Evolutionary conservation across 495 filamentous ascomycete genomes (phyloP).

Genomic region (Parmelia sp.): DNA sequence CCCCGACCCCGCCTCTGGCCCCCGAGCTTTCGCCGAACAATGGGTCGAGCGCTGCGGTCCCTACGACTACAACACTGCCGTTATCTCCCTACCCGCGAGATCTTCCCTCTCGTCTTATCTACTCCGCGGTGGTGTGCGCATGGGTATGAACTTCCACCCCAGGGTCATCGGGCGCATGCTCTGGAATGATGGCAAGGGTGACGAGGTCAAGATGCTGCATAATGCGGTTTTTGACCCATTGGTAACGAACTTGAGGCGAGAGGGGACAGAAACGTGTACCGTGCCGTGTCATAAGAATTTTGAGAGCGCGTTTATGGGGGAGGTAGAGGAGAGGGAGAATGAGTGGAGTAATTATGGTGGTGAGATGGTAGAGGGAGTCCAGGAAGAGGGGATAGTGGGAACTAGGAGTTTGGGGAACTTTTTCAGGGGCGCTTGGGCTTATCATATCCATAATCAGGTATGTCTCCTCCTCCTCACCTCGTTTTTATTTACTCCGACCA

Average conservation of each 20-base stretch:
- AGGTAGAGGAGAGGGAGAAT: conserved; percentile 35
- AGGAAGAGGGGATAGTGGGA: conserved; percentile 30
- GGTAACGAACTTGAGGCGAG: conserved; percentile 53
- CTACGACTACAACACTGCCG: conserved; percentile 54
- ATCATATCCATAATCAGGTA: conserved; percentile 56
- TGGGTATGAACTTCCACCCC: conserved; percentile 55
- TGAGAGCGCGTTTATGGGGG: conserved; percentile 43
- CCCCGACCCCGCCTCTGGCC: conserved; percentile 30
- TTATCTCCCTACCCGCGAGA: conserved; percentile 51
- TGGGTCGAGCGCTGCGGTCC: conserved; percentile 49
- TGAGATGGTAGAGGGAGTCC: conserved; percentile 27
- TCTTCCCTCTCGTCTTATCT: conserved; percentile 50
- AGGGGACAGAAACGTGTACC: conserved; percentile 45
- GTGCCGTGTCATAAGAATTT: conserved; percentile 52
- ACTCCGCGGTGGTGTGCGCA: conserved; percentile 49
- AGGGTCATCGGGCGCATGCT: conserved; percentile 51
- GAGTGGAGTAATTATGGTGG: conserved; percentile 51
- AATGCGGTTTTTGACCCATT: conserved; percentile 52
- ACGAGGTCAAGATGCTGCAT: conserved; percentile 51
- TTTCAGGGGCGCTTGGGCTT: conserved; percentile 51
- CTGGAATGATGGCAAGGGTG: conserved; percentile 47
- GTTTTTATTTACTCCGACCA: background rate
- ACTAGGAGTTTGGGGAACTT: conserved; percentile 52
- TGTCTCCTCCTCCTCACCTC: conserved; percentile 18
- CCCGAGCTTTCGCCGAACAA: conserved; percentile 50